A percentile compares a stretch with the other conserved stretches of the same genome.
Evolutionary conservation across 768 basidiomycete genomes (phyloP).

Genomic region (Antrodiella citrinella): DNA sequence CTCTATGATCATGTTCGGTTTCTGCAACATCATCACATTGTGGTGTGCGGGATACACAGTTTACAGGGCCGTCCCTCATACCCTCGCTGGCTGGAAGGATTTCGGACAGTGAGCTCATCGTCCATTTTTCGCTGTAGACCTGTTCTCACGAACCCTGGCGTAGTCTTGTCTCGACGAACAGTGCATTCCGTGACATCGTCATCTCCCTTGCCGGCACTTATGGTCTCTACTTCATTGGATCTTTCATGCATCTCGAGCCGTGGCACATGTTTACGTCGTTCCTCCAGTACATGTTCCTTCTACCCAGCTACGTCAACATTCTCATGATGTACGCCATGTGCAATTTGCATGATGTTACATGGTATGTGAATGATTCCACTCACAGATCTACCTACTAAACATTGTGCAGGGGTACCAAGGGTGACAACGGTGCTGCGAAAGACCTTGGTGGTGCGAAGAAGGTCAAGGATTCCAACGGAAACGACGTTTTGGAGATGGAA

Average conservation of each 20-base stretch:
- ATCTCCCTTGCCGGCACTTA: conserved; percentile 73
- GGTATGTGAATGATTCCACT: conserved; percentile 21
- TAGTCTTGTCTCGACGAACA: conserved; percentile 55
- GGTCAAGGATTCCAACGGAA: conserved; percentile 74
- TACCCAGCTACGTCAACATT: conserved; percentile 79
- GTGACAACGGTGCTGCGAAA: conserved; percentile 81
- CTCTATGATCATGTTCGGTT: conserved; percentile 70
- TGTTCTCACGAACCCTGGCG: not conserved
- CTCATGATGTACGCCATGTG: conserved; percentile 96
- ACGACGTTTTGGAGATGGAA: conserved; percentile 82
- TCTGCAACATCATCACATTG: conserved; percentile 70
- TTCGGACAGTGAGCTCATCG: conserved; percentile 47
- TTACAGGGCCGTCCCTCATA: conserved; percentile 75
- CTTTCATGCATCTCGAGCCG: conserved; percentile 85
- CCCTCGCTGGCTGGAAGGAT: conserved; percentile 66
- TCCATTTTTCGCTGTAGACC: not conserved
- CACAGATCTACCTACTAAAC: not conserved
- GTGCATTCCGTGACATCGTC: conserved; percentile 76
- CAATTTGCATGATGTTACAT: conserved; percentile 82
- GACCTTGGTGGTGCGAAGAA: conserved; percentile 91
- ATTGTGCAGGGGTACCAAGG: conserved; percentile 73
- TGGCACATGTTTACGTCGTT: conserved; percentile 98
- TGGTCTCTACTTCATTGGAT: conserved; percentile 79
- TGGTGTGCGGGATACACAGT: conserved; percentile 92
- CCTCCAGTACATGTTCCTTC: conserved; percentile 84